Evolutionary conservation across 208 protist genomes (phyloP).

Genomic region (Angomonas desouzai): DNA sequence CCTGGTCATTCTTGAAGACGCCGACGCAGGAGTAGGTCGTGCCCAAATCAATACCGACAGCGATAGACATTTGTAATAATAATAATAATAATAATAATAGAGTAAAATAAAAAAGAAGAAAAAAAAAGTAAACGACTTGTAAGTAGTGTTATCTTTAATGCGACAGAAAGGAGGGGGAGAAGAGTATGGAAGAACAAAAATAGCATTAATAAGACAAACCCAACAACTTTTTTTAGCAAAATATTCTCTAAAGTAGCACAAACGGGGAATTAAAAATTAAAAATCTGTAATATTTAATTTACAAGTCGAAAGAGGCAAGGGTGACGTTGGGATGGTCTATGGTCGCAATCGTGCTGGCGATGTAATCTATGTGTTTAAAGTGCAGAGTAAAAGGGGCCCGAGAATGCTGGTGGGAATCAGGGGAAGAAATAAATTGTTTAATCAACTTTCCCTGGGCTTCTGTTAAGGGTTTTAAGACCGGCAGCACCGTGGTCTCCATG

Average conservation of each 20-base stretch:
- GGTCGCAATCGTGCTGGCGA: not conserved
- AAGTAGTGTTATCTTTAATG: too few relatives aligned
- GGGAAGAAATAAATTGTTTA: not conserved
- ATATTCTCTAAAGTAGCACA: too few relatives aligned
- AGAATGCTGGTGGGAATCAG: not conserved
- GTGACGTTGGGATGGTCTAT: not conserved
- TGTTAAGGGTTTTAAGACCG: too few relatives aligned
- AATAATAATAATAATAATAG: slow-evolving; percentile 11
- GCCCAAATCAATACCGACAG: slow-evolving; percentile 90
- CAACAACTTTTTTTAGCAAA: not conserved
- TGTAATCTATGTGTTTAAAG: slow-evolving; percentile 2
- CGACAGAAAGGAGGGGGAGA: too few relatives aligned
- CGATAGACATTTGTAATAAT: slow-evolving; percentile 13
- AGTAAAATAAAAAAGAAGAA: not conserved
- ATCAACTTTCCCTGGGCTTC: not conserved
- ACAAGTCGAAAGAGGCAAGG: not conserved
- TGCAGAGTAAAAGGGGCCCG: not conserved
- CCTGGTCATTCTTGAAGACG: slow-evolving; percentile 92
- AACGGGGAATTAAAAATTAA: too few relatives aligned
- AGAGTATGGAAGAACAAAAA: too few relatives aligned
- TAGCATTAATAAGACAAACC: not conserved
- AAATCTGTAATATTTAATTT: too few relatives aligned
- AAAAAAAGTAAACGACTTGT: not conserved
- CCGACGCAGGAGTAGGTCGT: slow-evolving; percentile 94
- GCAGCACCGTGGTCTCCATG: not conserved